These are phyloP conservation scores for Glaciozyma antarctica DNA, from an alignment of 768 basidiomycete genomes.

Conservation along the genomic window DNA sequence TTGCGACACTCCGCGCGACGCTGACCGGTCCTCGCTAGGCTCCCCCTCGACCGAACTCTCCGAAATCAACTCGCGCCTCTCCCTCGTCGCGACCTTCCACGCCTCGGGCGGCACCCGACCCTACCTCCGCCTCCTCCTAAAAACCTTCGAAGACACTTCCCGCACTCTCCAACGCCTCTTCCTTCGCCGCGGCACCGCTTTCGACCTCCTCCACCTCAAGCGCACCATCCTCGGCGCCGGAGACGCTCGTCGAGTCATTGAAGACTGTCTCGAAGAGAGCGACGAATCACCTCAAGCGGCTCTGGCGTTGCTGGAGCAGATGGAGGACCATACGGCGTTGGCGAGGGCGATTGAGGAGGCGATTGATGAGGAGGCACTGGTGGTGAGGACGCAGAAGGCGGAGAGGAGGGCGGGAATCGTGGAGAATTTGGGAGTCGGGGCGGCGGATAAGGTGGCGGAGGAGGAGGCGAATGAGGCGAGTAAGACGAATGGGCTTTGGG, in stretches of 20 bases:
- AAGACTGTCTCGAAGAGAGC: slow-evolving; percentile 44
- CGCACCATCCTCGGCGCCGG: slow-evolving; percentile 56
- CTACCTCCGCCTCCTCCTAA: slow-evolving; percentile 54
- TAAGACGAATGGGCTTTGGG: slow-evolving; percentile 32
- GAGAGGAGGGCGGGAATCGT: slow-evolving; percentile 9
- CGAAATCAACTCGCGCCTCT: slow-evolving; percentile 49
- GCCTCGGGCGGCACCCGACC: slow-evolving; percentile 46
- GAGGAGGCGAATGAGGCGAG: neutral
- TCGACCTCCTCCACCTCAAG: slow-evolving; percentile 58
- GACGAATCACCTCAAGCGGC: slow-evolving; percentile 29
- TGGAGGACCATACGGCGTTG: slow-evolving; percentile 50
- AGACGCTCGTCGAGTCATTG: slow-evolving; percentile 44
- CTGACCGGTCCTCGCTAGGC: neutral
- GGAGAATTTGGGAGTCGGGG: slow-evolving; percentile 9
- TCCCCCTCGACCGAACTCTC: slow-evolving; percentile 1
- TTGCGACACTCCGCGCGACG: neutral
- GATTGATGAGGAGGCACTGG: slow-evolving; percentile 39
- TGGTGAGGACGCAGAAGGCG: slow-evolving; percentile 39
- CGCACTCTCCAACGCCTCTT: slow-evolving; percentile 70
- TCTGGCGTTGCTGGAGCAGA: slow-evolving; percentile 48
- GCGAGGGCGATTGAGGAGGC: slow-evolving; percentile 48
- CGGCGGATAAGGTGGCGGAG: slow-evolving; percentile 26
- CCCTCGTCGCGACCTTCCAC: slow-evolving; percentile 61
- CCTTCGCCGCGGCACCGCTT: slow-evolving; percentile 52
- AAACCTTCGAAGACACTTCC: slow-evolving; percentile 56